Percentiles rank a stretch among this genome's conserved stretches.
Conservation (phyloP, 257 asterid species). For the Solanum lycopersicoides region DNA sequence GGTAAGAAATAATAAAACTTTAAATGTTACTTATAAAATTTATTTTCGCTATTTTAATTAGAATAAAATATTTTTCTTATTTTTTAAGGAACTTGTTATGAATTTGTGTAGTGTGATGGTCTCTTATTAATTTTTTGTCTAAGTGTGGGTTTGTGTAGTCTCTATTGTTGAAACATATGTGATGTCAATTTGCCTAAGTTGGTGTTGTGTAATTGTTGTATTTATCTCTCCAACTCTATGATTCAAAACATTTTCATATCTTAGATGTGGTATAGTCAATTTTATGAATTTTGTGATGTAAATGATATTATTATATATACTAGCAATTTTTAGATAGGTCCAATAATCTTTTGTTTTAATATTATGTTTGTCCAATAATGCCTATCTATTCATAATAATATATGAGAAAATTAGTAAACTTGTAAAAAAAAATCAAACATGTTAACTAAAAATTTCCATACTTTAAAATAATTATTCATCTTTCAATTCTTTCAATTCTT, state of each 20-base stretch:
- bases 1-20: background rate
- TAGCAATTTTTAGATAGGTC: background rate
- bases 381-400: too few species aligned
- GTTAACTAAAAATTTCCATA: too few species aligned
- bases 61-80: too few species aligned
- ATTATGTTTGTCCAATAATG: too few species aligned
- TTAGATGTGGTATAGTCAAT: background rate
- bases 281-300: background rate
- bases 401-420: too few species aligned
- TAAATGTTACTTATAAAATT: background rate
- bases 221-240: background rate
- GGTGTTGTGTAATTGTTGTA: background rate
- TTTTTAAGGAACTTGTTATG: too few species aligned
- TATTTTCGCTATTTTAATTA: too few species aligned
- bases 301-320: background rate
- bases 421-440: too few species aligned
- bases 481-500: too few species aligned
- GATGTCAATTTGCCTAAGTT: background rate
- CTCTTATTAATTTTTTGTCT: background rate
- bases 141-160: background rate
- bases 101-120: background rate
- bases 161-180: background rate
- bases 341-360: background rate
- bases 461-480: too few species aligned
- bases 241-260: background rate